Conservation (phyloP, 164 flowering plant genomes). For the Aristolochia californica region DNA sequence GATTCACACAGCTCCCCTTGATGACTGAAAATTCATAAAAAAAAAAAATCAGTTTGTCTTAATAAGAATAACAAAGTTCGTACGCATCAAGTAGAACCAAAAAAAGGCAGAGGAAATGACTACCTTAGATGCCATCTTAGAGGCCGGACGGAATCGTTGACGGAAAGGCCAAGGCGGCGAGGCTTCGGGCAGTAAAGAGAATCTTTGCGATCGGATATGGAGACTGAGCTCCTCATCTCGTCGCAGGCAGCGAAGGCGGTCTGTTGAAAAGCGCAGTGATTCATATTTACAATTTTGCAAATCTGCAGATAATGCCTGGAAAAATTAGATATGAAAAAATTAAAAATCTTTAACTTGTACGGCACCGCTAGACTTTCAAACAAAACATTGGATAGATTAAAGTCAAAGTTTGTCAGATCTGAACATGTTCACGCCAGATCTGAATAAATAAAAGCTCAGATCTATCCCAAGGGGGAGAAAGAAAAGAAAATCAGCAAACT, state of each 20-base stretch:
- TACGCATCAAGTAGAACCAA: too few relatives aligned
- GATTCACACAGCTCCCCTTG: conserved; percentile 52
- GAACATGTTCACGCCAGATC: too few relatives aligned
- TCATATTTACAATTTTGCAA: conserved; percentile 20
- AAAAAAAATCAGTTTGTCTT: background rate
- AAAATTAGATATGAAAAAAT: background rate
- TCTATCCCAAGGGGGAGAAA: too few relatives aligned
- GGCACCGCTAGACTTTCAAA: too few relatives aligned
- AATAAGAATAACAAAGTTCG: background rate
- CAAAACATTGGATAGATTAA: too few relatives aligned
- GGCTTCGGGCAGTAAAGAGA: conserved; percentile 74
- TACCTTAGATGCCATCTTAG: conserved; percentile 59
- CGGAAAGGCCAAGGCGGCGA: conserved; percentile 42
- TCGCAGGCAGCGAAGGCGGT: conserved; percentile 23
- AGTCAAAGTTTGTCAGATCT: too few relatives aligned
- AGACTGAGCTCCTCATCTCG: conserved; percentile 6
- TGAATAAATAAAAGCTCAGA: too few relatives aligned
- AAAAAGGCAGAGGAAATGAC: too few relatives aligned
- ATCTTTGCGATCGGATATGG: conserved; percentile 4
- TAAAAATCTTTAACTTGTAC: too few relatives aligned
- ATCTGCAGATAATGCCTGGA: conserved; percentile 10
- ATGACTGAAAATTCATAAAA: conserved; percentile 36
- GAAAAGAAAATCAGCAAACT: too few relatives aligned
- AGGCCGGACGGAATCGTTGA: conserved; percentile 31
- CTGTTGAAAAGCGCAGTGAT: conserved; percentile 45